Percentiles rank a stretch among this genome's conserved stretches.
phyloP scores from a whole-genome alignment of 495 filamentous ascomycete species.

The Parathielavia appendiculata region DNA sequence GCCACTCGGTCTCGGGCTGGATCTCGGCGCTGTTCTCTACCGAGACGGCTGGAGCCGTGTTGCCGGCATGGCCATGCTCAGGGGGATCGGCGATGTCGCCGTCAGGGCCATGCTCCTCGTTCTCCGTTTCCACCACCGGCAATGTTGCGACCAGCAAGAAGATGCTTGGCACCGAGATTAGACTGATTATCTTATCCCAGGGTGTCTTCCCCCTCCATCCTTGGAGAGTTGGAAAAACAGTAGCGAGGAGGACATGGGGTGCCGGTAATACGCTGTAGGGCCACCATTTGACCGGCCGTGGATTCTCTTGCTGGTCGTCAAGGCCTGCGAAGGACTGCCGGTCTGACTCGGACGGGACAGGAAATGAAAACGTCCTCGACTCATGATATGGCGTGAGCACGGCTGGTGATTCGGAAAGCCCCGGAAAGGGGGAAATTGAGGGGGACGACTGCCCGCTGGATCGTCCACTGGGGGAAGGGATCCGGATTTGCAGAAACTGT shows the following conservation, averaged over 20 bases:
- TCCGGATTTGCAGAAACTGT: conserved; percentile 29
- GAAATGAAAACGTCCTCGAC: conserved; percentile 34
- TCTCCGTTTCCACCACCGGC: conserved; percentile 73
- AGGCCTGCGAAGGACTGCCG: conserved; percentile 26
- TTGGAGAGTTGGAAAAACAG: conserved; percentile 83
- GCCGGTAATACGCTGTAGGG: conserved; percentile 65
- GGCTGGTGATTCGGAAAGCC: conserved; percentile 40
- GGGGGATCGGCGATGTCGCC: conserved; percentile 28
- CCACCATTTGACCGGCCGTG: conserved; percentile 60
- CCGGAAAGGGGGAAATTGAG: conserved; percentile 40
- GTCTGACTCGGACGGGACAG: conserved; percentile 21
- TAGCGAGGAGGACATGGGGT: conserved; percentile 62
- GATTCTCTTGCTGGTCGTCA: conserved; percentile 45
- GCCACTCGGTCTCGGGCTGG: conserved; percentile 46
- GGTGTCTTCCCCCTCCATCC: conserved; percentile 70
- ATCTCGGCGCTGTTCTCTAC: conserved; percentile 24
- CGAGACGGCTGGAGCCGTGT: conserved; percentile 30
- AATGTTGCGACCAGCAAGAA: conserved; percentile 86
- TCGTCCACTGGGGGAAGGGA: conserved; percentile 47
- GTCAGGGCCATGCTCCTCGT: conserved; percentile 47
- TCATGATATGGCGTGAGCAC: conserved; percentile 40
- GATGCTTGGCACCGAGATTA: conserved; percentile 81
- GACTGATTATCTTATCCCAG: conserved; percentile 70
- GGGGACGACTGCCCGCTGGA: conserved; percentile 46
- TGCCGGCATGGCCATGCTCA: conserved; percentile 17